Conservation (phyloP, 1,139 yeast genomes). For the Hansenula sp. region DNA sequence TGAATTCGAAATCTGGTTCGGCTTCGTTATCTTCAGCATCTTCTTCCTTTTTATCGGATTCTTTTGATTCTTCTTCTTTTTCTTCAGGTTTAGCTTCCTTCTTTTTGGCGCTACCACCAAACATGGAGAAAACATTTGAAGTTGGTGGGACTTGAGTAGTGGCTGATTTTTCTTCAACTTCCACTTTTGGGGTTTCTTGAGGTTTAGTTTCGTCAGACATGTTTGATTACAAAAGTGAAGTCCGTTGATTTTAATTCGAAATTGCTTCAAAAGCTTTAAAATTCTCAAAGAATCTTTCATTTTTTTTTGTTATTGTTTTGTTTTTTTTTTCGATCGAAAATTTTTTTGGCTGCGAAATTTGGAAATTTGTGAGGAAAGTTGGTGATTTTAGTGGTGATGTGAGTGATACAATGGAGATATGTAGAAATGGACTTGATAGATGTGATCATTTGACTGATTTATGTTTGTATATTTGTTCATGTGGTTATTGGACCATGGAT, state of each 20-base stretch:
- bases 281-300: background rate
- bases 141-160: slow-evolving; percentile 47
- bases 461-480: too few relatives aligned
- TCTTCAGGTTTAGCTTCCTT: slow-evolving; percentile 34
- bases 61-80: slow-evolving; percentile 30
- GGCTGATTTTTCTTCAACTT: slow-evolving; percentile 21
- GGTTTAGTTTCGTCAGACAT: slow-evolving; percentile 2
- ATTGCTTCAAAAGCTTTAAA: too few relatives aligned
- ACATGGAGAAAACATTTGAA: slow-evolving; percentile 82
- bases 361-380: too few relatives aligned
- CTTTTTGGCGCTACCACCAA: slow-evolving; percentile 71
- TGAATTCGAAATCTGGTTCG: slow-evolving; percentile 86
- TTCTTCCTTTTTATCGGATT: slow-evolving; percentile 32
- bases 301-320: background rate
- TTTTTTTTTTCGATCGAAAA: background rate
- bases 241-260: too few relatives aligned
- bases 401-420: too few relatives aligned
- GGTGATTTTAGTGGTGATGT: too few relatives aligned
- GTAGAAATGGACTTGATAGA: too few relatives aligned
- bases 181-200: slow-evolving; percentile 17
- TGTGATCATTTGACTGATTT: too few relatives aligned
- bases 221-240: background rate
- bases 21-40: slow-evolving; percentile 81
- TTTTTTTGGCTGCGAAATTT: too few relatives aligned
- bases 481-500: too few relatives aligned